Base-by-base conservation (phyloP, 2,329 filamentous ascomycete species). In the Clonostachys chloroleuca region DNA sequence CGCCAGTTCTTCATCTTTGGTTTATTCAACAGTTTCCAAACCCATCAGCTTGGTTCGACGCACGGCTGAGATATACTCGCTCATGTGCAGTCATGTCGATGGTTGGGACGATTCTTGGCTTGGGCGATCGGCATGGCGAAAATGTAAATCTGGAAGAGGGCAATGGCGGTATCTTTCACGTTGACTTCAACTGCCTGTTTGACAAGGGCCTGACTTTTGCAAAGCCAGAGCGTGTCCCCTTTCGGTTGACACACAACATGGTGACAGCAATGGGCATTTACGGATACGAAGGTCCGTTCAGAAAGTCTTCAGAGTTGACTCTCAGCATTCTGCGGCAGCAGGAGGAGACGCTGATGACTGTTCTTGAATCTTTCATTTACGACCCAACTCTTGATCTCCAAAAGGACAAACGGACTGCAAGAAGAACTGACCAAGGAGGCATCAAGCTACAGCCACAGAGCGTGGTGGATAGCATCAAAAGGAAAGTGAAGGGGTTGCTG, bases 41-140 rank as follows among this genome's bases (percentile, higher is more conserved):
- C 60, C 92, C 95, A 5, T 89, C 89, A 12, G 78, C 86, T 2
- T 99, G 94, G 94, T 95, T 99, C 65, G 80, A 84, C 3, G 92
- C 92, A 10, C 83, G 94, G 8, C 76, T 97, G 41, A 82, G 85
- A 42, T 99, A 97, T 68, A 95, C 94, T 3, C 83, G 94, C 5
- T 95, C 94, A 1, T 92, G 89, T 59, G 94, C 95, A 12, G 94
- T 99, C 55, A 99, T 99, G 92, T 96, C 91, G n/a, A 99, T 99
- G 81, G 90, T 96, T 5, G 94, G 94, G 44, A 95, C 95, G 48
- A 92, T 97, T 43, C 79, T 99, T 5, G 94, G 87, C 0, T 76
- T 99, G 1, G 94, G 94, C 37, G 94, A 99, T 67, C 85, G 94
- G 5, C 94, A 99, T 68, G 92, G 92, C 49, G 94, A 99, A 66